phyloP scores from a whole-genome alignment of 2,329 filamentous ascomycete species.

The Colletotrichum sp. region DNA sequence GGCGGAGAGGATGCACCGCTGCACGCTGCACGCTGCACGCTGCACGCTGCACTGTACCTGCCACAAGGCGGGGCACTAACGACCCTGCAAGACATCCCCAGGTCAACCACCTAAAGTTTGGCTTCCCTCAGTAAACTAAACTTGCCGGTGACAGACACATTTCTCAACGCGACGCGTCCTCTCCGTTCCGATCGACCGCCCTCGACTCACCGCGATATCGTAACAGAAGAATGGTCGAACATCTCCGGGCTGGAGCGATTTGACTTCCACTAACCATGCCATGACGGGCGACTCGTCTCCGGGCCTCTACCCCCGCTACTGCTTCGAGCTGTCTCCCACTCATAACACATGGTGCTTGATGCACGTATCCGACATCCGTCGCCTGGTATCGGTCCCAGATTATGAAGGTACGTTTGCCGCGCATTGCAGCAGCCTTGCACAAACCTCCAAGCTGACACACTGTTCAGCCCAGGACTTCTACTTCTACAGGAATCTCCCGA shows the following conservation, averaged over 20 bases:
- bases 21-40: background rate
- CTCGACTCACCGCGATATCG: background rate
- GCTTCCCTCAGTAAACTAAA: background rate
- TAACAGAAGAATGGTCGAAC: background rate
- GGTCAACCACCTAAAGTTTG: conserved; percentile 2
- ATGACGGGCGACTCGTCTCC: conserved; percentile 49
- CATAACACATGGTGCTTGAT: conserved; percentile 65
- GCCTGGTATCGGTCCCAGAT: conserved; percentile 50
- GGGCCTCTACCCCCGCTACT: conserved; percentile 64
- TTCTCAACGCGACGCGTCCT: background rate
- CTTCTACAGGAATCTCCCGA: conserved; percentile 76
- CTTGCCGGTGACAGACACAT: background rate
- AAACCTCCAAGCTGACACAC: background rate
- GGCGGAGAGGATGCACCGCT: background rate
- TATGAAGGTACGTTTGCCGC: conserved; percentile 52
- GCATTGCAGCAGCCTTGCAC: background rate
- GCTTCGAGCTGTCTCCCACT: conserved; percentile 67
- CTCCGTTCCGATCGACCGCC: background rate
- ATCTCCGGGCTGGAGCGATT: background rate
- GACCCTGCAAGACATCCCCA: background rate
- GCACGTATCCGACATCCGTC: conserved; percentile 53
- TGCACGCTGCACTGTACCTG: background rate
- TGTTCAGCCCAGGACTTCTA: conserved; percentile 55
- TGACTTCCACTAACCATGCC: conserved; percentile 40
- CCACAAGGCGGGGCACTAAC: conserved; percentile 9